Evolutionary conservation across 2,329 filamentous ascomycete genomes (phyloP).

Genomic region (Ophiosphaerella narmari): DNA sequence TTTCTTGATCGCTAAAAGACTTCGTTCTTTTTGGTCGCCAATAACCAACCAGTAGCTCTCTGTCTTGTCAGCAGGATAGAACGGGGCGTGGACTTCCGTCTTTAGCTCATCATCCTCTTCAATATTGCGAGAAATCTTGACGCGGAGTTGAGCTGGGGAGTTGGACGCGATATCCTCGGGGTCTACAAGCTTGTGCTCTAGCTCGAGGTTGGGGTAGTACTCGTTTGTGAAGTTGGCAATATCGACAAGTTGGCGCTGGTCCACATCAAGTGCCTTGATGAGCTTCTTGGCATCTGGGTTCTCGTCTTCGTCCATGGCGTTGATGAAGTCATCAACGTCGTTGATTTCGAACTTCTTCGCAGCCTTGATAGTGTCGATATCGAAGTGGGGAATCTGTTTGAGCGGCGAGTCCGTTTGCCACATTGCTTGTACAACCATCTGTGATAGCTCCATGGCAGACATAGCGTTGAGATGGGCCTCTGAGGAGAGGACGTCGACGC

Average conservation of each 20-base stretch:
- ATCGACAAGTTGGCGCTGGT: constrained; percentile 80
- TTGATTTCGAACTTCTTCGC: constrained; percentile 83
- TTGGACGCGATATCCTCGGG: constrained; percentile 79
- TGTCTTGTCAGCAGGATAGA: constrained; percentile 88
- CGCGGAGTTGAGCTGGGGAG: constrained; percentile 78
- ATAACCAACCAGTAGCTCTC: constrained; percentile 99
- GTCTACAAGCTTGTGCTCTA: constrained; percentile 86
- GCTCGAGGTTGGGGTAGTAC: constrained; percentile 92
- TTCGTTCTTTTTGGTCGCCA: constrained; percentile 87
- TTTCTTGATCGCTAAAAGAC: constrained; percentile 88
- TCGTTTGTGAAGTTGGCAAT: constrained; percentile 95
- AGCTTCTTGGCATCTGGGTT: constrained; percentile 80
- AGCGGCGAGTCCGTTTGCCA: constrained; percentile 97
- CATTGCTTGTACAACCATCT: constrained; percentile 99
- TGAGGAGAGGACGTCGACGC: constrained; percentile 92
- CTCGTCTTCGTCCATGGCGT: constrained; percentile 95
- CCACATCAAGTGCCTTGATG: constrained; percentile 76
- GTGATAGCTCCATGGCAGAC: constrained; percentile 98
- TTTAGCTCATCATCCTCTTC: constrained; percentile 75
- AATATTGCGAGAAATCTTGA: constrained; percentile 83
- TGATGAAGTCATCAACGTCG: constrained; percentile 97
- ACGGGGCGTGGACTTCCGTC: constrained; percentile 87
- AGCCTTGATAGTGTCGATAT: constrained; percentile 78
- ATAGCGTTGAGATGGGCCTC: constrained; percentile 97
- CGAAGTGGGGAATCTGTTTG: constrained; percentile 97